Evolutionary conservation across 306 rosid genomes (phyloP).

Genomic region (Urtica urens): DNA sequence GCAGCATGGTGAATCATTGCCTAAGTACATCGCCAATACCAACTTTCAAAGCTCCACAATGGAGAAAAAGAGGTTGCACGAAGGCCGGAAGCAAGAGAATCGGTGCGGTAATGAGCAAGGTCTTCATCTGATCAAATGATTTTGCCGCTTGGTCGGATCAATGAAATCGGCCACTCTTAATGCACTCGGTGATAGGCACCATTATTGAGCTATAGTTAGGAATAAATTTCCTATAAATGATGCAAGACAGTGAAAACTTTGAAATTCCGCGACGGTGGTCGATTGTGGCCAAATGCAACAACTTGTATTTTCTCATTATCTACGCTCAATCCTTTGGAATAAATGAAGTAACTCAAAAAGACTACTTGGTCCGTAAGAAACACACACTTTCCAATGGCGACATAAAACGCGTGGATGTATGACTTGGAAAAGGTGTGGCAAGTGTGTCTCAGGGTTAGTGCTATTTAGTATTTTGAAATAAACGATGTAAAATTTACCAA

Average conservation of each 20-base stretch:
- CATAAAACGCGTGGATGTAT: not conserved
- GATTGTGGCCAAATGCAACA: not conserved
- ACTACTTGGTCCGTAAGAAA: not conserved
- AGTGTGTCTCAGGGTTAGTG: not conserved
- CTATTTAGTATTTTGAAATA: not conserved
- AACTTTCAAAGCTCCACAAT: not conserved
- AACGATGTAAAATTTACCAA: not conserved
- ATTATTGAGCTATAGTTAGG: not conserved
- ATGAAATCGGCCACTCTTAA: not conserved
- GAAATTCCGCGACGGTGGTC: not conserved
- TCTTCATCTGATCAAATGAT: not conserved
- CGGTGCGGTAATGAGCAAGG: not conserved
- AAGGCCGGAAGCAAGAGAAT: not conserved
- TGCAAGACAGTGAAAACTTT: not conserved
- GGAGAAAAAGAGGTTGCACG: not conserved
- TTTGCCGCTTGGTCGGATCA: not conserved
- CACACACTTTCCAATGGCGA: not conserved
- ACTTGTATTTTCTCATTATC: not conserved
- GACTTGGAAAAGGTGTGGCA: not conserved
- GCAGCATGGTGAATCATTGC: not conserved
- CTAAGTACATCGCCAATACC: not conserved
- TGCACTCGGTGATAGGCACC: not conserved
- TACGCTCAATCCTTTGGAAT: not conserved
- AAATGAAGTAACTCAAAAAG: not conserved
- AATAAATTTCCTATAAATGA: not conserved